Evolutionary conservation across 129 eudicot genomes (phyloP).

Genomic region (Flaveria trinervia): DNA sequence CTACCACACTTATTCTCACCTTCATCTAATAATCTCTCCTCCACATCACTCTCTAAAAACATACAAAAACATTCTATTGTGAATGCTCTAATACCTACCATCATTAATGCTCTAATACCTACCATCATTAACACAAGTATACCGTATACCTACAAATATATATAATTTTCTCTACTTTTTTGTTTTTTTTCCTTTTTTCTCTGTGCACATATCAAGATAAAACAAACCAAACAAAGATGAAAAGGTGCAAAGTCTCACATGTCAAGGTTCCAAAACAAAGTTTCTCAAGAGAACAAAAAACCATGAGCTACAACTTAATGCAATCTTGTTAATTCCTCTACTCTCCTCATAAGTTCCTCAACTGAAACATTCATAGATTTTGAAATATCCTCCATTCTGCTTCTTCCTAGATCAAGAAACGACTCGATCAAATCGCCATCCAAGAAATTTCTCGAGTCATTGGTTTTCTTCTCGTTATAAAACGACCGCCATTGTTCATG

Average conservation of each 20-base stretch:
- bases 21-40: too few relatives aligned
- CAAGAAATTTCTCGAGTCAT: slow-evolving; percentile 74
- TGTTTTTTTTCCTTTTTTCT: not conserved
- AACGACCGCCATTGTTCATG: slow-evolving; percentile 97
- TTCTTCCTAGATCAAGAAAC: slow-evolving; percentile 81
- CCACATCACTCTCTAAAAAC: too few relatives aligned
- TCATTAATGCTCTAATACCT: too few relatives aligned
- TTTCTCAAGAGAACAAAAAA: slow-evolving; percentile 10
- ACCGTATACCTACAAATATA: too few relatives aligned
- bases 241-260: not conserved
- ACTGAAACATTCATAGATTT: slow-evolving; percentile 73
- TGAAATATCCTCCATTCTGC: slow-evolving; percentile 78
- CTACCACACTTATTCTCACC: too few relatives aligned
- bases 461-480: slow-evolving; percentile 85
- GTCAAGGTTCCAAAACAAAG: not conserved
- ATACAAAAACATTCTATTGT: too few relatives aligned
- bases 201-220: slow-evolving; percentile 24
- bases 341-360: slow-evolving; percentile 93
- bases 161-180: not conserved
- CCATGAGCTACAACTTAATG: slow-evolving; percentile 39
- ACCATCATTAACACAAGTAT: too few relatives aligned
- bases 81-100: too few relatives aligned
- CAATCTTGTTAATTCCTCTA: slow-evolving; percentile 89
- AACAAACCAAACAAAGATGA: slow-evolving; percentile 23
- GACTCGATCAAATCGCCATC: slow-evolving; percentile 94